These are phyloP conservation scores for Cordyceps cicadae DNA, from an alignment of 2,329 filamentous ascomycete species.

Conservation along the genomic window DNA sequence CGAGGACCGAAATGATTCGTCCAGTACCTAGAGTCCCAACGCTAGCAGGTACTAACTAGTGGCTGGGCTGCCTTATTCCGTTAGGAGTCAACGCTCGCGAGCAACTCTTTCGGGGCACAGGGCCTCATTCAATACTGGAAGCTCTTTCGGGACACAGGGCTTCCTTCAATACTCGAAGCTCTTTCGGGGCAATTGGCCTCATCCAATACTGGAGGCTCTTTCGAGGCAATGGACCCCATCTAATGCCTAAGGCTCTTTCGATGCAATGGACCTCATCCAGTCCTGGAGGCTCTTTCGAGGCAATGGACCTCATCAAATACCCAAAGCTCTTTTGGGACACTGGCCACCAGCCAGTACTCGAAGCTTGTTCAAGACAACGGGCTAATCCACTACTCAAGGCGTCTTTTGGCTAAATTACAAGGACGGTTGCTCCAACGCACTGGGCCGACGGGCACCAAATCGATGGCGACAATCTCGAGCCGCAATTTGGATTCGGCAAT, in stretches of 20 bases:
- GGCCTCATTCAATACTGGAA: too few relatives aligned
- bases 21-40: not conserved
- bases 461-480: too few relatives aligned
- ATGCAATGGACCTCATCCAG: too few relatives aligned
- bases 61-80: not conserved
- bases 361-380: not conserved
- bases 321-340: not conserved
- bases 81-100: not conserved
- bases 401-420: not conserved
- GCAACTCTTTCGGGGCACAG: not conserved
- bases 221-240: too few relatives aligned
- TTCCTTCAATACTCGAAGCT: not conserved
- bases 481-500: not conserved
- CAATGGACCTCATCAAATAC: too few relatives aligned
- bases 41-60: not conserved
- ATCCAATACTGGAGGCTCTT: too few relatives aligned
- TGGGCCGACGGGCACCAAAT: too few relatives aligned
- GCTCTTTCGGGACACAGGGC: too few relatives aligned
- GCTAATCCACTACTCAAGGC: not conserved
- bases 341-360: too few relatives aligned
- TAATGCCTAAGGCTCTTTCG: too few relatives aligned
- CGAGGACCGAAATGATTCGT: too few relatives aligned
- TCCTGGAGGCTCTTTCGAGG: not conserved
- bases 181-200: not conserved
- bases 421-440: too few relatives aligned